Conservation (phyloP, 345 rosid species). For the Trapa bicornis region DNA sequence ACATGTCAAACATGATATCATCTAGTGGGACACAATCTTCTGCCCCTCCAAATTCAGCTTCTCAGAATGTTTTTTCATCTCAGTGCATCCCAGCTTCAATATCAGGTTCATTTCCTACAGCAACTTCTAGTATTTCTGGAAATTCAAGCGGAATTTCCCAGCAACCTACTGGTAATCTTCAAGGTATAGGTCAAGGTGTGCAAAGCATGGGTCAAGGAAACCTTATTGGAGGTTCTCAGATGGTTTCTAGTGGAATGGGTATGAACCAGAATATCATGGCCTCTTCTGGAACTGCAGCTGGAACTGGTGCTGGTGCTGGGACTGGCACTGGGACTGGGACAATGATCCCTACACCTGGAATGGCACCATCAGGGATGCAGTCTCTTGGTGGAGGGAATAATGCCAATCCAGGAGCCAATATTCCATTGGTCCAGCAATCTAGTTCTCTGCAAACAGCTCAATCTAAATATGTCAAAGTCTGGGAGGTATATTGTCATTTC, state of each 20-base stretch:
- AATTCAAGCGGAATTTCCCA: constrained; percentile 68
- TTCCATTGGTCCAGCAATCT: constrained; percentile 64
- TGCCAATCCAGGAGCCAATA: constrained; percentile 53
- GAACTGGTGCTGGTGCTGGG: constrained; percentile 34
- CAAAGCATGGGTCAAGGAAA: constrained; percentile 24
- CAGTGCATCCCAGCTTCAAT: constrained; percentile 9
- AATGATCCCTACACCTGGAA: constrained; percentile 91
- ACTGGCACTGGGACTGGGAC: constrained; percentile 48
- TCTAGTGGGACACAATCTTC: constrained; percentile 81
- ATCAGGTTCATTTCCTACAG: constrained; percentile 40
- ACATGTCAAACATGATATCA: constrained; percentile 93
- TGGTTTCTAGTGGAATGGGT: constrained; percentile 68
- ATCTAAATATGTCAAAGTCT: constrained; percentile 80
- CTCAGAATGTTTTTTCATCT: constrained; percentile 44
- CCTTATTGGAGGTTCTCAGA: constrained; percentile 63
- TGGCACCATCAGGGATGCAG: constrained; percentile 62
- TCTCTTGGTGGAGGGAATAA: constrained; percentile 46
- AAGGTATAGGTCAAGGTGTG: constrained; percentile 35
- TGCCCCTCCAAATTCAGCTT: constrained; percentile 34
- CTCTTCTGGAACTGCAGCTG: constrained; percentile 40
- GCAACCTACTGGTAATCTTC: constrained; percentile 53
- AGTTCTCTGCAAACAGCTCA: constrained; percentile 58
- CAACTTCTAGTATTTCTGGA: constrained; percentile 50
- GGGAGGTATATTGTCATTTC: constrained; percentile 65
- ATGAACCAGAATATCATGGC: constrained; percentile 70